Evolutionary conservation across 306 rosid genomes (phyloP).

Genomic region (Prunus fruticosa): DNA sequence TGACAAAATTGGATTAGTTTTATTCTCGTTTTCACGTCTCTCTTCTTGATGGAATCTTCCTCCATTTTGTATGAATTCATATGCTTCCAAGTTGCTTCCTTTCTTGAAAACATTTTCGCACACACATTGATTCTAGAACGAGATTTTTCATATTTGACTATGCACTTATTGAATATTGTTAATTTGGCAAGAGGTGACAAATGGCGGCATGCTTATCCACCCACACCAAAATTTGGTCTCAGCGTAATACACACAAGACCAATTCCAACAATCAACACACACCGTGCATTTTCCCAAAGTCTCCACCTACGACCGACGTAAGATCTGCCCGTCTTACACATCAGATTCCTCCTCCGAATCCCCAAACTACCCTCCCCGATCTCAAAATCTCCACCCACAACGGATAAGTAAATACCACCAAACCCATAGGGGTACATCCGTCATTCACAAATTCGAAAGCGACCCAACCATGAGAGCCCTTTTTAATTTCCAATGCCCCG

Average conservation of each 20-base stretch:
- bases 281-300: conserved; percentile 9
- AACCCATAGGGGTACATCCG: not conserved
- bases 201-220: not conserved
- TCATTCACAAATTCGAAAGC: conserved; percentile 14
- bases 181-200: not conserved
- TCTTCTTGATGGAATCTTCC: not conserved
- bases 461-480: conserved; percentile 2
- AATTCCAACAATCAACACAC: conserved; percentile 3
- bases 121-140: not conserved
- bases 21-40: not conserved
- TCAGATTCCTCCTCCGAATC: not conserved
- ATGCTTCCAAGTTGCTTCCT: not conserved
- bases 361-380: conserved; percentile 18
- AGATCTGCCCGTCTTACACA: conserved; percentile 9
- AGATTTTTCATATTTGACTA: not conserved
- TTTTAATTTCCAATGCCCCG: conserved; percentile 32
- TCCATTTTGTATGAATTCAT: not conserved
- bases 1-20: not conserved
- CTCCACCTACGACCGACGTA: conserved; percentile 12
- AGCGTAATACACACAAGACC: not conserved
- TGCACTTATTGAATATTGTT: not conserved
- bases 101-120: not conserved
- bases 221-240: not conserved
- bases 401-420: not conserved
- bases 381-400: not conserved